Evolutionary conservation across 2,329 filamentous ascomycete genomes (phyloP).

Genomic region (Aspergillus candidus): DNA sequence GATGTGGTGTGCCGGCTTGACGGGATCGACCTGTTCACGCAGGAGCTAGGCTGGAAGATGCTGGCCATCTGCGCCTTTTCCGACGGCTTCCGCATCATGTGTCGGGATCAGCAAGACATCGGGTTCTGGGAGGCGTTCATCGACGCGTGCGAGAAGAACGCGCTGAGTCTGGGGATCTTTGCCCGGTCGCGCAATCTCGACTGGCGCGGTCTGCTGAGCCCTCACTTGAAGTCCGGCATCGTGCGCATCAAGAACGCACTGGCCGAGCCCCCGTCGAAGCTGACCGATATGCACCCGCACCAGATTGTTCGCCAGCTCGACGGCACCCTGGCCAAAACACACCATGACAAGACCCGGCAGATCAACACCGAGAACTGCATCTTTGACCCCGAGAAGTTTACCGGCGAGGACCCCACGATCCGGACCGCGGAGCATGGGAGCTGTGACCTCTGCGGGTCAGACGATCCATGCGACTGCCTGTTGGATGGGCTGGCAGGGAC

Average conservation of each 20-base stretch:
- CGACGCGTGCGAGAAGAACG: conserved; percentile 12
- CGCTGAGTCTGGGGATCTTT: conserved; percentile 20
- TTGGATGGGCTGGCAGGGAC: conserved; percentile 10
- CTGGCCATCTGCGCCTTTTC: conserved; percentile 23
- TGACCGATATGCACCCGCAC: conserved; percentile 12
- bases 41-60: conserved; percentile 19
- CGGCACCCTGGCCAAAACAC: conserved; percentile 3
- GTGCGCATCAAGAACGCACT: conserved; percentile 3
- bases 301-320: conserved; percentile 6
- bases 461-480: conserved; percentile 16
- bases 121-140: conserved; percentile 14
- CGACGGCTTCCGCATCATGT: conserved; percentile 18
- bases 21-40: conserved; percentile 5
- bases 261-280: neutral
- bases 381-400: conserved; percentile 8
- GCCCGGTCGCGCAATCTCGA: conserved; percentile 19
- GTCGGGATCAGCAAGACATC: neutral
- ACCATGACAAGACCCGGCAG: conserved; percentile 9
- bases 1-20: too few relatives aligned
- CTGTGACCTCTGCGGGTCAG: conserved; percentile 16
- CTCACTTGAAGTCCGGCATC: conserved; percentile 4
- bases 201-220: conserved; percentile 16
- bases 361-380: conserved; percentile 9
- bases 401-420: conserved; percentile 9
- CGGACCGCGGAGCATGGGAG: conserved; percentile 9